These are phyloP conservation scores for Heliamphora exappendiculata DNA, from an alignment of 148 eudicot genomes.

Conservation along the genomic window DNA sequence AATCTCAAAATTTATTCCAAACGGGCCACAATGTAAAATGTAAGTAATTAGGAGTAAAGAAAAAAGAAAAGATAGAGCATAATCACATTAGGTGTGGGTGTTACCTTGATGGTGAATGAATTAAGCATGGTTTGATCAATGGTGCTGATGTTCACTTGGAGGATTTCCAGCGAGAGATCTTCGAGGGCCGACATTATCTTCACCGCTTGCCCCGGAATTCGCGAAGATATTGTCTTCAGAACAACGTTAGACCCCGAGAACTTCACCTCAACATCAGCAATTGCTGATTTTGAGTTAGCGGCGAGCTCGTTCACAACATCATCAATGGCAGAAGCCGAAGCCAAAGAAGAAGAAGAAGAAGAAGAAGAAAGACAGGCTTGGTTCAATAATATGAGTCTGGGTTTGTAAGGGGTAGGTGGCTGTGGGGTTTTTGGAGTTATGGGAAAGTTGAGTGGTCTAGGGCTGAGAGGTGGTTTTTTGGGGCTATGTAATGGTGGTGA, in stretches of 20 bases:
- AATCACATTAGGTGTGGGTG: too few relatives aligned
- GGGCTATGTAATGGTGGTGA: slow-evolving; percentile 60
- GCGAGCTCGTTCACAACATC: slow-evolving; percentile 58
- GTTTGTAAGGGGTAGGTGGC: slow-evolving; percentile 63
- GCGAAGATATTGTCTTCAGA: slow-evolving; percentile 56
- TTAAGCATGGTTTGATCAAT: slow-evolving; percentile 68
- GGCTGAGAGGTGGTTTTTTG: slow-evolving; percentile 73
- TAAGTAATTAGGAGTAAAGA: too few relatives aligned
- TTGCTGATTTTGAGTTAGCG: slow-evolving; percentile 61
- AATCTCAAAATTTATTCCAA: too few relatives aligned
- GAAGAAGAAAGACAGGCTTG: slow-evolving; percentile 21
- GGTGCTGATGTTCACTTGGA: slow-evolving; percentile 50
- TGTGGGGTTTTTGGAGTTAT: slow-evolving; percentile 89
- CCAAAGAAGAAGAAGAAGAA: slow-evolving; percentile 44
- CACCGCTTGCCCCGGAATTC: slow-evolving; percentile 59
- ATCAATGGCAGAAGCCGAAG: slow-evolving; percentile 32
- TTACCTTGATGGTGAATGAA: slow-evolving; percentile 92
- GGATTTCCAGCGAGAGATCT: slow-evolving; percentile 69
- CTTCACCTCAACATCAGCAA: slow-evolving; percentile 89
- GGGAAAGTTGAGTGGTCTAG: slow-evolving; percentile 57
- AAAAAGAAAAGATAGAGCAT: not conserved
- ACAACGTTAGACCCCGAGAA: slow-evolving; percentile 67
- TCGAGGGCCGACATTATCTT: slow-evolving; percentile 66
- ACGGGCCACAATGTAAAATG: too few relatives aligned
- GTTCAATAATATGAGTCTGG: slow-evolving; percentile 33